Base-by-base conservation (phyloP, 1,139 yeast species). In the Candida sp. region DNA sequence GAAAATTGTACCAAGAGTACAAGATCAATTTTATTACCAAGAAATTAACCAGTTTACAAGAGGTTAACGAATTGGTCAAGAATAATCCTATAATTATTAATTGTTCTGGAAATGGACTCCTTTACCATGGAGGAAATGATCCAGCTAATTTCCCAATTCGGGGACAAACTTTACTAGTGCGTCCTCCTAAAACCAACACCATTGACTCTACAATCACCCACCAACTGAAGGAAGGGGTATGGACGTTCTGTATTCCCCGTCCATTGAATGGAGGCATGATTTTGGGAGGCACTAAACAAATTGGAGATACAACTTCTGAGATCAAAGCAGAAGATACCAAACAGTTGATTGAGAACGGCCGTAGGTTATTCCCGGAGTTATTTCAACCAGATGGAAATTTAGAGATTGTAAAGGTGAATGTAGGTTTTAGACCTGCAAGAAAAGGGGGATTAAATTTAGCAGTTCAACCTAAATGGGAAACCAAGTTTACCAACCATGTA, bases 371-470 rank as follows among this genome's bases (percentile, higher is more conserved):
- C 51, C 91, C 91, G 0, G 81, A 79, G 38, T 60, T 84, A 23
- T 64, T 78, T 62, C 62, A 58, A 43, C 43, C 45, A 1, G 46
- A 53, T 39, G 42, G 48, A 12, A 48, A 43, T 2, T 65, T 70
- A 40, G 65, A 73, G 44, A 70, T 84, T 12, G 64, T 68, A 15
- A 64, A 75, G 43, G 62, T 77, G 36, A 84, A 84, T 56, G 89
- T 85, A 15, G 93, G 90, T 0, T 81, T 84, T 54, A 69, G 91
- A 52, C 93, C 93, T 0, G 86, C 82, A 0, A 72, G 91, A 58
- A 54, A 64, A 6, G 81, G 80, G 1, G 91, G 91, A 0, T 65
- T 77, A 8, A 64, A 81, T 40, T 61, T 82, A 1, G 79, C 72
- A 36, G 47, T 61, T 7, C 81, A 81, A 47, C 41, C 36, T 5